Conservation (phyloP, 768 basidiomycete genomes). For the Mycena vitilis region DNA sequence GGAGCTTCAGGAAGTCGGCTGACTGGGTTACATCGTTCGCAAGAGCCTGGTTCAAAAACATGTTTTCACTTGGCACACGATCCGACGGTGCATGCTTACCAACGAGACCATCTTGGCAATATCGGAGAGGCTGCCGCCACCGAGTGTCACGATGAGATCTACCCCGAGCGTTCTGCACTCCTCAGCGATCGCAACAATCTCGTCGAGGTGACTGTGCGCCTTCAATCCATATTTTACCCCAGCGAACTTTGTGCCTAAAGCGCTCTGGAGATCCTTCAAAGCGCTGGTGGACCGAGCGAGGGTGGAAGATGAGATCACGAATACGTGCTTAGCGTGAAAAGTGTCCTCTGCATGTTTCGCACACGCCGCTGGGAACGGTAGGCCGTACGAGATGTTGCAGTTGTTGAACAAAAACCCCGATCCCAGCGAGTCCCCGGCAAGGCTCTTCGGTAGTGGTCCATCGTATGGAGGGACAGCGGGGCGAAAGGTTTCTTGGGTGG, state of each 20-base stretch:
- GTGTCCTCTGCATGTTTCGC: background rate
- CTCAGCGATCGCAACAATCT: constrained; percentile 2
- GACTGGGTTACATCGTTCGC: constrained; percentile 9
- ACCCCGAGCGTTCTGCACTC: constrained; percentile 2
- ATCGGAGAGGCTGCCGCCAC: constrained; percentile 13
- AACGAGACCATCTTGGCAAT: constrained; percentile 10
- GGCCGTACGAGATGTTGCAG: background rate
- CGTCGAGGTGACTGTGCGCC: constrained; percentile 11
- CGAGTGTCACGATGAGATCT: constrained; percentile 14
- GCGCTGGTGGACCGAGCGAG: background rate
- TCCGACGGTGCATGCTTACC: background rate
- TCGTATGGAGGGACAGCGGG: constrained; percentile 5
- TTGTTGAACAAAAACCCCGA: background rate
- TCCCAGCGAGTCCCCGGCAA: background rate
- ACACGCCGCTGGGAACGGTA: background rate
- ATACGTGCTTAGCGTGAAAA: background rate
- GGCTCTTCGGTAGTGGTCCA: background rate
- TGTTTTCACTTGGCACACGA: background rate
- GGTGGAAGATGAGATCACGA: background rate
- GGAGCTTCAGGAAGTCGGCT: background rate
- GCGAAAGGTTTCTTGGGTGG: constrained; percentile 15
- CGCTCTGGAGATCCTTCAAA: background rate
- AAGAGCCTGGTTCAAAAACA: background rate
- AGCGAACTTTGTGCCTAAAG: background rate
- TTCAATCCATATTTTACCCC: background rate